Evolutionary conservation across 345 rosid genomes (phyloP).

Genomic region (Citrus australasica): DNA sequence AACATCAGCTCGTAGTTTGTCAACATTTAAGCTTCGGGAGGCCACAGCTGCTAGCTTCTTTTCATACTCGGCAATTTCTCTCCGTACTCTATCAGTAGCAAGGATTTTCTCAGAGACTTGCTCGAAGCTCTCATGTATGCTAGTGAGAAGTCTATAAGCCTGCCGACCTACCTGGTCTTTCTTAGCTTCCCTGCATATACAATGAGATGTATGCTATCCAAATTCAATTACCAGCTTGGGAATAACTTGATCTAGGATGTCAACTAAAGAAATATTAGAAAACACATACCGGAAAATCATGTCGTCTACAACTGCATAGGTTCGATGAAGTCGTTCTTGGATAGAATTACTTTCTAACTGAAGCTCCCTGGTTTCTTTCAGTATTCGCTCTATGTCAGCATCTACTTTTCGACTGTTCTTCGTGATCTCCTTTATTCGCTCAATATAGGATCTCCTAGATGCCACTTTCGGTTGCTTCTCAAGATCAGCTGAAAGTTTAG

Average conservation of each 20-base stretch:
- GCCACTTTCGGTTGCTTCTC: slow-evolving; percentile 50
- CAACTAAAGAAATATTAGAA: neutral
- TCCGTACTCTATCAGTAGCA: slow-evolving; percentile 51
- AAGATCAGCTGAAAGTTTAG: slow-evolving; percentile 41
- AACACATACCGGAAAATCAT: slow-evolving; percentile 55
- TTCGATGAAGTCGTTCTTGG: slow-evolving; percentile 81
- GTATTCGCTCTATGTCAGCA: slow-evolving; percentile 65
- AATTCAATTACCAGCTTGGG: neutral
- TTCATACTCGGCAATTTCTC: slow-evolving; percentile 65
- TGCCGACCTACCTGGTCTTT: slow-evolving; percentile 58
- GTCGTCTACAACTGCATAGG: slow-evolving; percentile 77
- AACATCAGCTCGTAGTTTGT: slow-evolving; percentile 59
- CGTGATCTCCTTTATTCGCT: slow-evolving; percentile 71
- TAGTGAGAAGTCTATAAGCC: slow-evolving; percentile 68
- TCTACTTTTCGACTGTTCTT: slow-evolving; percentile 83
- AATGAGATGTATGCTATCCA: neutral
- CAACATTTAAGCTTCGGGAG: slow-evolving; percentile 46
- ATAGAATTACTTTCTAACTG: slow-evolving; percentile 84
- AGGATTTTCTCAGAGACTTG: slow-evolving; percentile 67
- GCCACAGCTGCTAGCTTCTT: slow-evolving; percentile 66
- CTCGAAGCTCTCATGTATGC: slow-evolving; percentile 70
- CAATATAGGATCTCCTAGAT: slow-evolving; percentile 57
- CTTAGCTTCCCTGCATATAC: slow-evolving; percentile 64
- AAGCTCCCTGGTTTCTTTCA: slow-evolving; percentile 75
- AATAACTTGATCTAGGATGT: neutral